Percentiles rank a stretch among this genome's conserved stretches.
These are phyloP conservation scores for Suillus discolor DNA, from an alignment of 768 basidiomycete genomes.

Conservation along the genomic window DNA sequence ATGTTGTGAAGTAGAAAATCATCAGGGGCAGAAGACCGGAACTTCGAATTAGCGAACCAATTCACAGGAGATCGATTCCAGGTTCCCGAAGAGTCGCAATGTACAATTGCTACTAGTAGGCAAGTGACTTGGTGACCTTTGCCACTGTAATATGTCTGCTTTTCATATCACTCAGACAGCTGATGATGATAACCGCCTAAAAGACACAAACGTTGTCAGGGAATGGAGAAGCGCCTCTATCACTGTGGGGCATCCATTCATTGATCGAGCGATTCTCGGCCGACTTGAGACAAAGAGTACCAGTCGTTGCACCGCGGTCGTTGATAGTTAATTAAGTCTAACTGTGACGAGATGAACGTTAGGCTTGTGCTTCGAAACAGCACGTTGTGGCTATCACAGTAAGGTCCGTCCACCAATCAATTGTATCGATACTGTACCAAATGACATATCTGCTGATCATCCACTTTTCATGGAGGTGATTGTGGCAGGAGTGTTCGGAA, in stretches of 20 bases:
- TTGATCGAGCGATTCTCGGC: not conserved
- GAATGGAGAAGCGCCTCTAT: conserved; percentile 4
- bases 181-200: not conserved
- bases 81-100: not conserved
- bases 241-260: conserved; percentile 3
- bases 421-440: not conserved
- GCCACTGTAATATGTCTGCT: not conserved
- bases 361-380: not conserved
- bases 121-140: not conserved
- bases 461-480: not conserved
- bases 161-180: not conserved
- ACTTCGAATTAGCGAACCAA: not conserved
- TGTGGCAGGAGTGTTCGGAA: not conserved
- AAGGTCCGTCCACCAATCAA: conserved; percentile 4
- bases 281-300: not conserved
- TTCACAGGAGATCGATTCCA: not conserved
- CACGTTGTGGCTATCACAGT: not conserved
- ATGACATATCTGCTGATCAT: not conserved
- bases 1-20: not conserved
- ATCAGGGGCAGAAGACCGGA: not conserved
- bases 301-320: not conserved
- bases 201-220: not conserved
- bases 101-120: not conserved
- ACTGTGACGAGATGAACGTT: not conserved
- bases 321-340: not conserved